Base-by-base conservation (phyloP, 148 eudicot genomes). In the Rhododendron griersonianum region DNA sequence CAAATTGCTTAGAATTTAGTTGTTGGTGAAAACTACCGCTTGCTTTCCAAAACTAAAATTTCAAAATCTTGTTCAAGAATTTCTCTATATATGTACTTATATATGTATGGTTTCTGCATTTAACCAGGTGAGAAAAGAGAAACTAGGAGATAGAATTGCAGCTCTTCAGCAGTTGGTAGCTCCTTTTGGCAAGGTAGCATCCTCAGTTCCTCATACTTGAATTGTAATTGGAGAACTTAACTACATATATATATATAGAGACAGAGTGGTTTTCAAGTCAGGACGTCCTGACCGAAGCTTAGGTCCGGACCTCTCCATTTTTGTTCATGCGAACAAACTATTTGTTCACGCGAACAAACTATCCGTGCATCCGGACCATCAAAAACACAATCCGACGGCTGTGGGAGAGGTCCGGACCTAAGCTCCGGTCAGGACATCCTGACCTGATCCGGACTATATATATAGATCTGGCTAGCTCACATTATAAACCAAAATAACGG, bases 121-220 rank as follows among this genome's bases (percentile, higher is more conserved):
- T 75, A 77, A 91, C 53, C 90, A 96, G 98, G 98, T 96, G 84
- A 90, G 98, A 61, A 96, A 96, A 88, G 98, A 96, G 90, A 96
- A 93, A 86, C 82, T 95, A 85, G 98, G 98, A 81, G 98, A 96
- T 87, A 90, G 98, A 92, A 90, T 96, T 81, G 96, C 98, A 84
- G 98, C 98, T 83, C 97, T 94, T 86, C 98, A 96, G 82, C 98
- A 96, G 86, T 63, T 96, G 61, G 98, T 96, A 87, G 93, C 98
- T 88, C 98, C 98, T 87, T 96, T 96, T 81, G 98, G 98, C 91
- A 96, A 96, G 98, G 98, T 96, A 93, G 13, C 30, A 61, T 39
- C 44, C 11, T 65, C 25, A 21, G 0, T 10, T 7, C 85, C 53
- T 67, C 59, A 5, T 81, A 53, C 15, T 33, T 81, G 2, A 3